phyloP scores from a whole-genome alignment of 495 filamentous ascomycete species.

The Talaromyces ruber region DNA sequence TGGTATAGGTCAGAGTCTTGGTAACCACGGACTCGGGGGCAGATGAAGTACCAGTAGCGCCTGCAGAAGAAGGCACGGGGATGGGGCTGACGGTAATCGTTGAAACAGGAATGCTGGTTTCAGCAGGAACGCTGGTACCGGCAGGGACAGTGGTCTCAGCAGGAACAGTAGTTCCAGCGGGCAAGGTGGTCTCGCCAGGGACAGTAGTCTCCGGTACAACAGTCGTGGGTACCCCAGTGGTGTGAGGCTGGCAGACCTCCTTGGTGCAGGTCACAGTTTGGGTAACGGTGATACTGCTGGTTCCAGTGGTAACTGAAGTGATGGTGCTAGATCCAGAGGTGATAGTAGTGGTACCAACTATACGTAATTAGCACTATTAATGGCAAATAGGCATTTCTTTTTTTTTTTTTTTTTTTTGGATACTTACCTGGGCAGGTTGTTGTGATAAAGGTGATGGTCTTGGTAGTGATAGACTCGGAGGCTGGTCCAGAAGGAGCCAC shows the following conservation, averaged over 20 bases:
- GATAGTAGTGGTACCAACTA: slow-evolving; percentile 3
- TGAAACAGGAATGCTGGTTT: neutral
- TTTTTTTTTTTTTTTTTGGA: no score
- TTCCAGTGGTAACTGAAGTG: neutral
- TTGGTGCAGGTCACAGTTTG: slow-evolving; percentile 6
- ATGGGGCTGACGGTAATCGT: neutral
- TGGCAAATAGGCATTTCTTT: neutral
- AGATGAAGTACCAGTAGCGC: neutral
- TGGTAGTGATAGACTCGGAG: neutral
- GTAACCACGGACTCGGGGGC: slow-evolving; percentile 3
- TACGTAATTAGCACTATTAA: neutral
- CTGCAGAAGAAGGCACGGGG: neutral
- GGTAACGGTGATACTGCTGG: slow-evolving; percentile 5
- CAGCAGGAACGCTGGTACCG: neutral
- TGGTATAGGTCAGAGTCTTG: slow-evolving; percentile 7
- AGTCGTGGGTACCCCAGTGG: neutral
- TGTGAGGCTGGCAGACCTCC: slow-evolving; percentile 5
- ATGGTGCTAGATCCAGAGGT: slow-evolving; percentile 5
- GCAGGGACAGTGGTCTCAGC: neutral
- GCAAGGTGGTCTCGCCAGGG: no score
- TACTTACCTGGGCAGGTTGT: slow-evolving; percentile 9
- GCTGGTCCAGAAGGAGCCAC: neutral
- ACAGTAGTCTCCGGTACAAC: neutral
- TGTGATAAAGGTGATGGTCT: slow-evolving; percentile 7
- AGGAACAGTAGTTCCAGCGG: neutral